Base-by-base conservation (phyloP, 257 asterid species). In the Fraxinus pennsylvanica region DNA sequence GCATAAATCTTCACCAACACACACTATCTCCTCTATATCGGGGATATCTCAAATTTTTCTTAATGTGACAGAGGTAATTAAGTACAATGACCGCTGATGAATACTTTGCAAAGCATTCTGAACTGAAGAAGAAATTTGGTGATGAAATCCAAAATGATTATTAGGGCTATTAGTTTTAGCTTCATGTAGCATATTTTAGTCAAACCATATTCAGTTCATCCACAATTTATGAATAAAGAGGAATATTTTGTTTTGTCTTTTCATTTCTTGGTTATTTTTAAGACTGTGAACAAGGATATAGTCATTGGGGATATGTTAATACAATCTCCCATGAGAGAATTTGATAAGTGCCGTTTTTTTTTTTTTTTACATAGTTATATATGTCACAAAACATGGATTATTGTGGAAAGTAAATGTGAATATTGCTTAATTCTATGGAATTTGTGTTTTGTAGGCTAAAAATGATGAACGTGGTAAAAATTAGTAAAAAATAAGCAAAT, bases 51-150 rank as follows among this genome's bases (percentile, higher is more conserved):
- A 85, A 72, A 66, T 76, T 4, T 70, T 59, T 36, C 73, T 82
- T 79, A 81, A 73, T 82, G 77, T 73, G 66, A 82, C 96, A 94
- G 98, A 84, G 72, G 27, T 91, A 87, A 85, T 88, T 92, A 32
- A 90, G 97, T 72, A 94, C 98, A 72, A 94, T 92, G 97, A 94
- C 98, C 30, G 97, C 96, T 35, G 97, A 92, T 30, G 98, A 94
- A 71, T 94, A 94, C 88, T 94, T 94, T 22, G 97, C 82, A 72
- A 92, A 94, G 89, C 96, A 90, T 82, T 97, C 98, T 1, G 97
- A 94, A 87, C 92, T 94, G 82, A 94, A 85, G 93, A 88, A 91
- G 92, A 82, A 84, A 82, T 86, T 88, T 61, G 92, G 86, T 74
- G 92, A 88, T 10, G 92, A 88, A 83, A 85, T 88, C 61, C 81